Percentiles rank a stretch among this genome's conserved stretches.
These are phyloP conservation scores for Kwoniella shivajii DNA, from an alignment of 1,284 basidiomycete genomes.

Conservation along the genomic window DNA sequence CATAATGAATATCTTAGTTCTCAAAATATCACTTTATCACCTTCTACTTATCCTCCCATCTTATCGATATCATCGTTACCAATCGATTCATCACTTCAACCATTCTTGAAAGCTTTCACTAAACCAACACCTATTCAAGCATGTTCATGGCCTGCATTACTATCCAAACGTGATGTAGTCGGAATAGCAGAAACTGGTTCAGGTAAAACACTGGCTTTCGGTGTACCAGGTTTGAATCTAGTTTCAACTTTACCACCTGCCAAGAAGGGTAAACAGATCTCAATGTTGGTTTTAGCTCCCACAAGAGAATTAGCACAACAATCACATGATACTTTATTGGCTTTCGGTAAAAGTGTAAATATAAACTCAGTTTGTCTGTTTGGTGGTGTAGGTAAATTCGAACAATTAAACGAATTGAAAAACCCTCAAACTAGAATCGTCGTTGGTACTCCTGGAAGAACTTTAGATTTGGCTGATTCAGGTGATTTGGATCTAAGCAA, in stretches of 20 bases:
- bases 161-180: slow-evolving; percentile 83
- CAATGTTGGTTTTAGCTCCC: slow-evolving; percentile 85
- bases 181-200: slow-evolving; percentile 98
- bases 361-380: slow-evolving; percentile 84
- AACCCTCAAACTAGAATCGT: slow-evolving; percentile 70
- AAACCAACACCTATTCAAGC: slow-evolving; percentile 95
- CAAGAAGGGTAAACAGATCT: slow-evolving; percentile 58
- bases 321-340: slow-evolving; percentile 81
- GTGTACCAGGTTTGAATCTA: slow-evolving; percentile 73
- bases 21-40: slow-evolving; percentile 73
- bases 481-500: slow-evolving; percentile 78
- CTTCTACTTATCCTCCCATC: slow-evolving; percentile 65
- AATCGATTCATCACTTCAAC: slow-evolving; percentile 65
- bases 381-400: slow-evolving; percentile 86
- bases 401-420: slow-evolving; percentile 68
- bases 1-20: slow-evolving; percentile 67
- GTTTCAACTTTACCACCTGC: slow-evolving; percentile 53
- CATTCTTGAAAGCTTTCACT: slow-evolving; percentile 71
- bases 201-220: slow-evolving; percentile 96
- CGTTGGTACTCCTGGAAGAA: slow-evolving; percentile 91
- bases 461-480: slow-evolving; percentile 85
- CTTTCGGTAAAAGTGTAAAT: slow-evolving; percentile 73
- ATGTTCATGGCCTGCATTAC: slow-evolving; percentile 88
- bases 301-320: slow-evolving; percentile 94
- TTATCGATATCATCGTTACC: slow-evolving; percentile 72